Base-by-base conservation (phyloP, 208 protist genomes). In the Angomonas desouzai region DNA sequence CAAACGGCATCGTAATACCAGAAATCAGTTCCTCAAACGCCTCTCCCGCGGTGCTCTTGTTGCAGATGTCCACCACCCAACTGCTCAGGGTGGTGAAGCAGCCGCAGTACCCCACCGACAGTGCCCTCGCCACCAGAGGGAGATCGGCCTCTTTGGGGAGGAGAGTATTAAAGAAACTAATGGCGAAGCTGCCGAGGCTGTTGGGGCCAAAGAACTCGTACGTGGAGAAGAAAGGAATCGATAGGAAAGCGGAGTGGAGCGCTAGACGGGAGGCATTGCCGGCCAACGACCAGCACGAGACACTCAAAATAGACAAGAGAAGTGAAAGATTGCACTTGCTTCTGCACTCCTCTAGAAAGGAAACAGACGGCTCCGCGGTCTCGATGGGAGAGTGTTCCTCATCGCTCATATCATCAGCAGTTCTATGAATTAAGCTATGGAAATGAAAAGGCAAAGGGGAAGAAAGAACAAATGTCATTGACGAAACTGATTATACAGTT, bases 101-200 rank as follows among this genome's bases (percentile, higher is more conserved):
- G 16, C 82, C 82, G 60, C 78, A 89, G 57, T 83, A 89, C 29
- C 82, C 82, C 9, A 80, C 72, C 28, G 62, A 66, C 6, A 89
- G 34, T 20, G 74, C 72, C 48, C 72, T 56, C 38, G 66, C 55
- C 40, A 75, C 55, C 45, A 79, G 53, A 13, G 77, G 72, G 38
- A 82, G 55, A 11, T 64, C 36, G 3, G 49, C 10, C 40, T 74
- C 72, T 9, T 64, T 49, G 18, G 71, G 66, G 16, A 80, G 34
- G 16, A 55, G 18, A 20, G 55, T 48, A 2, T 62, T 56, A 16
- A 73, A 48, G 40, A 84, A 45, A 29, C 76, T 73, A 67, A 89
- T 83, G 32, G 70, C 59, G 22, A 76, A 83, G 59, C 66, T 74
- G 18, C 82, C 78, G 25, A 85, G 55, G 36, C 23, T 65, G 66